A percentile compares a stretch with the other conserved stretches of the same genome.
Evolutionary conservation across 2,329 filamentous ascomycete genomes (phyloP).

Genomic region (Cryphonectria parasitica): DNA sequence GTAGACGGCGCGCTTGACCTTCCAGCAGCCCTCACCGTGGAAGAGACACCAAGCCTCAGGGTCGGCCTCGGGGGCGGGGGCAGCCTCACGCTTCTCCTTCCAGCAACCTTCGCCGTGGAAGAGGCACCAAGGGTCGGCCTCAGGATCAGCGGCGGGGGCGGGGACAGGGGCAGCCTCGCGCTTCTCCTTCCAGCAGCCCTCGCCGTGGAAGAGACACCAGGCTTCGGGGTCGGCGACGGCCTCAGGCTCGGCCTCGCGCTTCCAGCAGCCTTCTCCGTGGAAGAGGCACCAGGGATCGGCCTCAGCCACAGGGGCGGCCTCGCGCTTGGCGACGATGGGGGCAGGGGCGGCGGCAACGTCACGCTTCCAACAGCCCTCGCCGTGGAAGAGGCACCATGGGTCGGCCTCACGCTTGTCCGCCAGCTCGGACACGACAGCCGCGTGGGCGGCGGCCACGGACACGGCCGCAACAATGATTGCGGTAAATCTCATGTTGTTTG

Average conservation of each 20-base stretch:
- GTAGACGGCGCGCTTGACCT: slow-evolving; percentile 46
- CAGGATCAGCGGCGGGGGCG: slow-evolving; percentile 26
- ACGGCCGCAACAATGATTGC: slow-evolving; percentile 35
- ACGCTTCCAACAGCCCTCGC: slow-evolving; percentile 48
- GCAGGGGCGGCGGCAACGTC: slow-evolving; percentile 42
- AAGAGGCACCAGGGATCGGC: slow-evolving; percentile 30
- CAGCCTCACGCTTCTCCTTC: slow-evolving; percentile 34
- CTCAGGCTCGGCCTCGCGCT: slow-evolving; percentile 31
- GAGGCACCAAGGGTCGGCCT: slow-evolving; percentile 23
- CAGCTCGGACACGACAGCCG: slow-evolving; percentile 34
- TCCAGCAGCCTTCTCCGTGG: slow-evolving; percentile 43
- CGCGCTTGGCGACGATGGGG: slow-evolving; percentile 12
- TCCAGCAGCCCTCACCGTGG: slow-evolving; percentile 48
- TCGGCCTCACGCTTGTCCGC: slow-evolving; percentile 32
- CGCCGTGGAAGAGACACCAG: slow-evolving; percentile 40
- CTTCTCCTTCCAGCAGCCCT: slow-evolving; percentile 41
- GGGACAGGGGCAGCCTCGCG: slow-evolving; percentile 21
- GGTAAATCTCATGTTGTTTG: slow-evolving; percentile 38
- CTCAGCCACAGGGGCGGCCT: slow-evolving; percentile 21
- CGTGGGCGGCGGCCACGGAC: slow-evolving; percentile 33
- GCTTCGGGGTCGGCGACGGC: slow-evolving; percentile 31
- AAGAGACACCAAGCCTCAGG: slow-evolving; percentile 39
- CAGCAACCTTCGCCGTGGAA: slow-evolving; percentile 27
- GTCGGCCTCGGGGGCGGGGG: slow-evolving; percentile 34
- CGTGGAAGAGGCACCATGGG: slow-evolving; percentile 41